These are phyloP conservation scores for Luzula sylvatica DNA, from an alignment of 176 grass and related monocot genomes.

Conservation along the genomic window DNA sequence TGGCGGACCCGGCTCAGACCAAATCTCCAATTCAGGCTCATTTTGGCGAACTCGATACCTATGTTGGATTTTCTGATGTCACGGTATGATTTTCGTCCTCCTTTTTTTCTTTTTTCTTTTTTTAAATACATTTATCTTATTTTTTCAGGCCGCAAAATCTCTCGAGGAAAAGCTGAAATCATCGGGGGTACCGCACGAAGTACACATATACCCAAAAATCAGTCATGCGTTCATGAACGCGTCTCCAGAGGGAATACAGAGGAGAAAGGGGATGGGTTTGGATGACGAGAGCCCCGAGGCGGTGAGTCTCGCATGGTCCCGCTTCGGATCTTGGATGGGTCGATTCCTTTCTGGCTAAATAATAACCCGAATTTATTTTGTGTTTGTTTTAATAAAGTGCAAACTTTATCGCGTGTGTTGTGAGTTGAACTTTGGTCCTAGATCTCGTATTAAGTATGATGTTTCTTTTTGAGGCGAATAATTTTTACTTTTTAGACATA, in stretches of 20 bases:
- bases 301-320: slow-evolving; percentile 59
- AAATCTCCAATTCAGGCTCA: slow-evolving; percentile 91
- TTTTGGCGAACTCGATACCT: slow-evolving; percentile 71
- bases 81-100: slow-evolving; percentile 40
- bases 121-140: background rate
- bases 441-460: too few species aligned
- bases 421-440: too few species aligned
- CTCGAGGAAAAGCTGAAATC: slow-evolving; percentile 80
- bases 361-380: too few species aligned
- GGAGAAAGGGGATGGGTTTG: slow-evolving; percentile 77
- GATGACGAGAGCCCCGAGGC: slow-evolving; percentile 45
- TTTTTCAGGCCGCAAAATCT: slow-evolving; percentile 67
- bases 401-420: too few species aligned
- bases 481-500: too few species aligned
- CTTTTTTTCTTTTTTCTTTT: background rate
- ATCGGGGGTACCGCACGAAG: slow-evolving; percentile 52
- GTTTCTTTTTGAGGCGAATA: too few species aligned
- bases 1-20: slow-evolving; percentile 70
- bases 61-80: slow-evolving; percentile 77
- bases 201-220: slow-evolving; percentile 69
- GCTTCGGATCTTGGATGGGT: slow-evolving; percentile 75
- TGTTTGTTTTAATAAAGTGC: too few species aligned
- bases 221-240: slow-evolving; percentile 83
- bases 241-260: slow-evolving; percentile 59
- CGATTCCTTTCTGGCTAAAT: slow-evolving; percentile 32